Percentiles rank a stretch among this genome's conserved stretches.
Conservation (phyloP, 2,329 filamentous ascomycete species). For the Microascus cirrosus region DNA sequence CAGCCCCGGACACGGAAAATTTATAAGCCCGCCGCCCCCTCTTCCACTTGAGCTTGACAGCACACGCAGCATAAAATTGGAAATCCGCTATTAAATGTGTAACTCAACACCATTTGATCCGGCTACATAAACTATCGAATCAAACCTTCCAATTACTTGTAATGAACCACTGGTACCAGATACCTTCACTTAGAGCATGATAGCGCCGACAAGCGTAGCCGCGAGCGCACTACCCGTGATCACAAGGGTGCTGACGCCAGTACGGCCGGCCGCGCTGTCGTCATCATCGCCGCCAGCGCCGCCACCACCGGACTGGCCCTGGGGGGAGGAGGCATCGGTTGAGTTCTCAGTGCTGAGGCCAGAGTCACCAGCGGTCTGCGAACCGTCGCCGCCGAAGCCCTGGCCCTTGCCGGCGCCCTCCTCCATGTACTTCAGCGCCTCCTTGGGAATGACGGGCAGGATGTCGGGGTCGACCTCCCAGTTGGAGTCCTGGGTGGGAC, state of each 20-base stretch:
- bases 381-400: slow-evolving; percentile 40
- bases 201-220: slow-evolving; percentile 25
- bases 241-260: slow-evolving; percentile 17
- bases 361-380: slow-evolving; percentile 36
- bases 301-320: slow-evolving; percentile 8
- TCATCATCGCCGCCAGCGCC: slow-evolving; percentile 13
- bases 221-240: slow-evolving; percentile 21
- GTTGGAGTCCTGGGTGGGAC: slow-evolving; percentile 33
- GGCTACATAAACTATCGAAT: not conserved
- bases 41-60: no score
- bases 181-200: slow-evolving; percentile 22
- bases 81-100: not conserved
- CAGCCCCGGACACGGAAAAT: no score
- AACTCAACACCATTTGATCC: not conserved
- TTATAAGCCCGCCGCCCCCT: no score
- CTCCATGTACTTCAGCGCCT: slow-evolving; percentile 40
- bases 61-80: not conserved
- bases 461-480: slow-evolving; percentile 40
- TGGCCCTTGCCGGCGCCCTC: slow-evolving; percentile 41
- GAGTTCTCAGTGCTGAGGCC: slow-evolving; percentile 33
- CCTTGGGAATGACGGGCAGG: slow-evolving; percentile 39
- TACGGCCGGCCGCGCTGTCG: not conserved
- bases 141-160: not conserved
- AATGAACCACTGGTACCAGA: not conserved
- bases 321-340: slow-evolving; percentile 15